phyloP scores from a whole-genome alignment of 2,329 filamentous ascomycete species.

The Sarocladium kiliense region DNA sequence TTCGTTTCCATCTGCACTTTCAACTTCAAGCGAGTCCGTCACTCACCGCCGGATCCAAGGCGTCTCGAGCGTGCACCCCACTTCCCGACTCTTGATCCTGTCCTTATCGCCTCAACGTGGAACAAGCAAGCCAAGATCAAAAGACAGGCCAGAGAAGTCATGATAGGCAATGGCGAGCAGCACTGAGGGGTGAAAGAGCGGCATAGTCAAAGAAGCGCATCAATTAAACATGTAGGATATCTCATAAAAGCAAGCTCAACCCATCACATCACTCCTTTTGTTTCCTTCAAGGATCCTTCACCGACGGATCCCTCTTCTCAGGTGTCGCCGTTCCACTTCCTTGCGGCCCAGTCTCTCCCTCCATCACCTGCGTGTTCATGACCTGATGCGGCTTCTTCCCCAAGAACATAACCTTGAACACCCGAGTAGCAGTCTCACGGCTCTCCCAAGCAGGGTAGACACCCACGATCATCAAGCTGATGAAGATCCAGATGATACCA shows the following conservation, averaged over 20 bases:
- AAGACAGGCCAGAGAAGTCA: too few species aligned
- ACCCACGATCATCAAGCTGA: conserved; percentile 62
- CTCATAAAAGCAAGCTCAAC: neutral
- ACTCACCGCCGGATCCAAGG: too few species aligned
- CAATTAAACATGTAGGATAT: conserved; percentile 5
- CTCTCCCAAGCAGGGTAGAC: conserved; percentile 75
- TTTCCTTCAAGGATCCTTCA: neutral
- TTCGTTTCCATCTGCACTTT: too few species aligned
- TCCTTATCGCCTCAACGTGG: too few species aligned
- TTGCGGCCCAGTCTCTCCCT: neutral
- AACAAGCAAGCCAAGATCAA: too few species aligned
- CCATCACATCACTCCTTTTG: neutral
- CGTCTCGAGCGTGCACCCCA: too few species aligned
- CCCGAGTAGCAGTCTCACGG: conserved; percentile 56
- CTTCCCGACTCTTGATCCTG: too few species aligned
- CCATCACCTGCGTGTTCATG: conserved; percentile 4
- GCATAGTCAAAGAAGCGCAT: neutral
- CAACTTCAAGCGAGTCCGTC: too few species aligned
- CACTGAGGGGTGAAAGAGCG: too few species aligned
- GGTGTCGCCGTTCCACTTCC: conserved; percentile 3
- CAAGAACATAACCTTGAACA: conserved; percentile 22
- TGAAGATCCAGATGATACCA: conserved; percentile 76
- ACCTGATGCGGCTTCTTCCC: conserved; percentile 13
- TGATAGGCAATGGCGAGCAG: too few species aligned
- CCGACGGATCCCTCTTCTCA: conserved; percentile 5